Evolutionary conservation across 495 filamentous ascomycete species (phyloP), one percentile per base, ranked within the genome.

Genomic region (Neurospora discreta): DNA sequence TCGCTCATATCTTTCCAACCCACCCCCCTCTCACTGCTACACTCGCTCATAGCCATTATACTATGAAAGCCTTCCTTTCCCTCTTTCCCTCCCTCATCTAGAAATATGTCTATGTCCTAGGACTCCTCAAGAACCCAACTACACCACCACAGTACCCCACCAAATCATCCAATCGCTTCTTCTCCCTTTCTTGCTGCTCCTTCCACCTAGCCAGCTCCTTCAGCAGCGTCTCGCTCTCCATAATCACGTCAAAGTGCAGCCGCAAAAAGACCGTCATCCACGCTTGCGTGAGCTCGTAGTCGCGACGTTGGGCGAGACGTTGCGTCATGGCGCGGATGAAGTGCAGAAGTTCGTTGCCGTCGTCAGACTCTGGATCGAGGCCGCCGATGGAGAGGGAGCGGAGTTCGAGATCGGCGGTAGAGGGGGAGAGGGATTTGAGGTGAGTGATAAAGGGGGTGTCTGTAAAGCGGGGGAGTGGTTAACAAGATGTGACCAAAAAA

Each of bases 241-340:
- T 82, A 71, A 85, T 79, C 52, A 83, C 46, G 75, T 86, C 84
- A 69, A 83, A 84, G 81, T 98, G 93, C 42, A 95, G 79, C 68
- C 90, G 87, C 70, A 99, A 75, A 75, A 98, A 95, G 0, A 98
- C 94, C 18, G 89, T 88, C 92, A 99, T 97, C 95, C 96, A 99
- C 11, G 93, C 93, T 81, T 97, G 93, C 46, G 92, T 90, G 68
- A 99, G 85, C 78, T 99, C 95, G 79, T 94, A 99, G 82, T 99
- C 95, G 58, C 85, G 86, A 71, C 87, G 87, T 46, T 85, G 82
- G 23, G 81, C 80, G 36, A 98, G 82, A 18, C 90, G 85, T 71
- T 80, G 82, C 0, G 92, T 94, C 65, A 99, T 81, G 5, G 93
- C 92, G 10, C 80, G 70, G 41, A 98, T 89, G 75, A 99, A 98